A percentile compares a stretch with the other conserved stretches of the same genome.
Evolutionary conservation across 2,329 filamentous ascomycete genomes (phyloP).

Genomic region (Botrytis tulipae): DNA sequence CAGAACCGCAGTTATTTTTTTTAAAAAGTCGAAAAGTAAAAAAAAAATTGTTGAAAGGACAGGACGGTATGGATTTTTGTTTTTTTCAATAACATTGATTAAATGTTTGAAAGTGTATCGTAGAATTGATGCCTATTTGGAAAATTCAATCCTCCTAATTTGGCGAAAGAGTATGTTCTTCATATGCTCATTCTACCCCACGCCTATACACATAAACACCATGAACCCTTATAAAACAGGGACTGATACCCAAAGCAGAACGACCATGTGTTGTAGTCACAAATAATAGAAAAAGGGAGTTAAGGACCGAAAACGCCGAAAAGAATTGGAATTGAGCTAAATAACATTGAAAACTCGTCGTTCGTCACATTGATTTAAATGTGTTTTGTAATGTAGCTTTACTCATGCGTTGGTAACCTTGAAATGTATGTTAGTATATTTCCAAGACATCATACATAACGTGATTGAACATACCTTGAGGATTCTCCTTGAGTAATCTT

Average conservation of each 20-base stretch:
- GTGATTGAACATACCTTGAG: conserved; percentile 67
- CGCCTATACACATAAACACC: conserved; percentile 39
- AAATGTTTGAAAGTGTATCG: conserved; percentile 26
- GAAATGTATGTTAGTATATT: conserved; percentile 10
- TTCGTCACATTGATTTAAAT: conserved; percentile 40
- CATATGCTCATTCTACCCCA: conserved; percentile 36
- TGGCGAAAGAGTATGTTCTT: conserved; percentile 32
- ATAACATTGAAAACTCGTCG: conserved; percentile 38
- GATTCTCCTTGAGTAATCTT: conserved; percentile 95
- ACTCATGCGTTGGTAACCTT: conserved; percentile 62
- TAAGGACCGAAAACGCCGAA: conserved; percentile 36
- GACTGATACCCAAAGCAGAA: conserved; percentile 32
- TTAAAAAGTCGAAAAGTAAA: conserved; percentile 22
- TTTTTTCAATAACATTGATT: conserved; percentile 23
- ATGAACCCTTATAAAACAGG: conserved; percentile 29
- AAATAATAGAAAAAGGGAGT: conserved; percentile 20
- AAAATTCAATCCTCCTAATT: conserved; percentile 25
- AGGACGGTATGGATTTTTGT: conserved; percentile 34
- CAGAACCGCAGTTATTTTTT: not conserved
- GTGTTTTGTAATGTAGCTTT: conserved; percentile 19
- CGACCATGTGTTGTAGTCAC: conserved; percentile 24
- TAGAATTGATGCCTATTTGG: conserved; percentile 29
- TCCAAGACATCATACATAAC: conserved; percentile 21
- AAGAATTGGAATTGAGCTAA: conserved; percentile 34
- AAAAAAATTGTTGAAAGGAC: conserved; percentile 34